Base-by-base conservation (phyloP, 2,329 filamentous ascomycete genomes). In the Ceratocystis ficicola region DNA sequence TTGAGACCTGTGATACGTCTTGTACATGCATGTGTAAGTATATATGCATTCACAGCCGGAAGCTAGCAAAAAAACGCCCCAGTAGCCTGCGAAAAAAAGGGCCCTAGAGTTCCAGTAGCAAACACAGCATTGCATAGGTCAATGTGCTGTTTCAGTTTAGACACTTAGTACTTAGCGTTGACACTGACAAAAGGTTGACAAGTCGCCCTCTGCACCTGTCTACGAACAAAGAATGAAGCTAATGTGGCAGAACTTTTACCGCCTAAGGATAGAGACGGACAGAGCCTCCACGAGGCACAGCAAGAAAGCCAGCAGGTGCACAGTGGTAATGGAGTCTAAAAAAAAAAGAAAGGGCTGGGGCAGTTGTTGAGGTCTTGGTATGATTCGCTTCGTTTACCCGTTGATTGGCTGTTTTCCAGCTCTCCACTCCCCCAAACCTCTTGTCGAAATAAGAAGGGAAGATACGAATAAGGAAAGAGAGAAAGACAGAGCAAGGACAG, bases 341-440 rank as follows among this genome's bases (percentile, higher is more conserved):
- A 59, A 59, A n/a, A 59, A 32, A 59, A 59, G 5, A 36, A 20
- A 20, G 6, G 55, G 55, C 55, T 59, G 55, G 55, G 55, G 32
- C 55, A 30, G 55, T 30, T 36, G 55, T 41, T 59, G 55, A 59
- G 30, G 55, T 59, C 55, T 59, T 59, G 55, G 28, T 30, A 12
- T 36, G 15, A 8, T 41, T 36, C 28, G 55, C 25, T 30, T 59
- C 30, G 30, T n/a, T 59, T 30, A 10, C 55, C 55, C 12, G 28
- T 30, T 59, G 28, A 32, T 36, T 59, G 28, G 28, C 55, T 15
- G 15, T n/a, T 36, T 36, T 59, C 28, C 55, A 36, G 55, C 55
- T 32, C 30, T 30, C 55, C 55, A n/a, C 30, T 2, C 17, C 55
- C 17, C 12, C 17, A 36, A 30, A 8, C 55, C 55, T 59, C 8